phyloP scores from a whole-genome alignment of 106 monocot species.

The Cymbidium sinense region DNA sequence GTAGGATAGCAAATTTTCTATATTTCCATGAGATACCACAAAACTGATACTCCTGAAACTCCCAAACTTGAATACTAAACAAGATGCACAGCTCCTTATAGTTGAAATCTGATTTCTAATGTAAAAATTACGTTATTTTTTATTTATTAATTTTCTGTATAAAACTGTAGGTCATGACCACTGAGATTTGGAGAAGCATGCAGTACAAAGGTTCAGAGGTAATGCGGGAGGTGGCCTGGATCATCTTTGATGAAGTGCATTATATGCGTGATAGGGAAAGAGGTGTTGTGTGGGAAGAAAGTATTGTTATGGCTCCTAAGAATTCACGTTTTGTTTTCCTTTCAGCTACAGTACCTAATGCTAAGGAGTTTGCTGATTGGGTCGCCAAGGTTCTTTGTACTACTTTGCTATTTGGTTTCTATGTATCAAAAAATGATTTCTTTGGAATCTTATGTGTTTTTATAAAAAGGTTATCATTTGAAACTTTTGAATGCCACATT shows the following conservation, averaged over 20 bases:
- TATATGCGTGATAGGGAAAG: conserved; percentile 98
- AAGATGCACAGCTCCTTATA: neutral
- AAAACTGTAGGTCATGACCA: conserved; percentile 80
- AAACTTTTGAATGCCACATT: neutral
- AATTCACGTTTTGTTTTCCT: conserved; percentile 90
- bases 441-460: neutral
- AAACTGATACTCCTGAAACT: neutral
- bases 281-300: conserved; percentile 99
- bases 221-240: conserved; percentile 92
- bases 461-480: too few relatives aligned
- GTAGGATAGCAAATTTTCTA: conserved; percentile 24
- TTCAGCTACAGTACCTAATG: conserved; percentile 97
- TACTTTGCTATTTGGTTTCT: neutral
- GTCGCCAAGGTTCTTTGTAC: conserved; percentile 70
- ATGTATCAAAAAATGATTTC: neutral
- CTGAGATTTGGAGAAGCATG: conserved; percentile 99
- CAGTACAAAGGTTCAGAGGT: conserved; percentile 94
- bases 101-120: neutral
- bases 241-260: conserved; percentile 97
- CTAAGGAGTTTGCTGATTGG: conserved; percentile 98
- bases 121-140: neutral
- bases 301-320: conserved; percentile 97
- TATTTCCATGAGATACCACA: neutral
- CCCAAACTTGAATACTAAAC: neutral
- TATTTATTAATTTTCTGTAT: conserved; percentile 1